Evolutionary conservation across 2,329 filamentous ascomycete species (phyloP).

Genomic region (Aspergillus latus): DNA sequence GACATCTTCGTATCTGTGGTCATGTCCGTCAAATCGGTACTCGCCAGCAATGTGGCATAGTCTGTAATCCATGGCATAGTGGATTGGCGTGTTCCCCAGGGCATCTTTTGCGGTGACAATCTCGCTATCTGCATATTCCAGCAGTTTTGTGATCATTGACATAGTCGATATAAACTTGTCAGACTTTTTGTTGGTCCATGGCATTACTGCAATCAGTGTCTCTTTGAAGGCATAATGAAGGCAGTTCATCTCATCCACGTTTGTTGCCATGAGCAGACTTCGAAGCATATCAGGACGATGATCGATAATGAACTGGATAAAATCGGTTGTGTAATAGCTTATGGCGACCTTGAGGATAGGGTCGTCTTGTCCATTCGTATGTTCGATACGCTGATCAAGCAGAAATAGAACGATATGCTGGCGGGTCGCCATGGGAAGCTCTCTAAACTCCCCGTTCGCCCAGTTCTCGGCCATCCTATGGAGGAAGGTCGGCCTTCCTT

Average conservation of each 20-base stretch:
- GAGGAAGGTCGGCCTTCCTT: background rate
- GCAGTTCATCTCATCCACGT: background rate
- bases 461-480: conserved; percentile 3
- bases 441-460: background rate
- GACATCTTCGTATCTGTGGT: background rate
- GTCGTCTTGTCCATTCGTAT: background rate
- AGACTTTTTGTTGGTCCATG: background rate
- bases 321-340: background rate
- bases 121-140: background rate
- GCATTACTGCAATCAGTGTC: background rate
- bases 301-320: background rate
- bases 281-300: background rate
- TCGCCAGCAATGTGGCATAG: background rate
- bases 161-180: background rate
- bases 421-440: background rate
- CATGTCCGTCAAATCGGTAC: background rate
- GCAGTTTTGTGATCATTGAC: background rate
- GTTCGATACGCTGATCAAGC: background rate
- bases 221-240: background rate
- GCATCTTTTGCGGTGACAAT: background rate
- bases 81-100: background rate
- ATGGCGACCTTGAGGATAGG: background rate
- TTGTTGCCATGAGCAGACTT: background rate
- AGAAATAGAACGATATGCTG: background rate
- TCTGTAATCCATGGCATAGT: conserved; percentile 3